Conservation (phyloP, 371 early-diverging fungal genomes). For the Rhizopus stolonifer region DNA sequence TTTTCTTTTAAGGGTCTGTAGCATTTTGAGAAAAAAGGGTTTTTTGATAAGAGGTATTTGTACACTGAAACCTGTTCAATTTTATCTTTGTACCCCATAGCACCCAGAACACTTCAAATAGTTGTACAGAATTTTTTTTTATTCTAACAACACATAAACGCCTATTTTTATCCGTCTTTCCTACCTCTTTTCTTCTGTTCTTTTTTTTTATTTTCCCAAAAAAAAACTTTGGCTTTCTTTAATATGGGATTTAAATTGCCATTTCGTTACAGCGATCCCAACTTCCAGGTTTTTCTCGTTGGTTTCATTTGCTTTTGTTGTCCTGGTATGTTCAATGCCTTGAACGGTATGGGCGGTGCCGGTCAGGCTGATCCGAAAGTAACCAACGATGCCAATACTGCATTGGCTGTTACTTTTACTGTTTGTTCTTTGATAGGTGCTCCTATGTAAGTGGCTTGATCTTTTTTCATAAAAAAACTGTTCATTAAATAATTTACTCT, state of each 20-base stretch:
- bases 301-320: constrained; percentile 77
- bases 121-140: too few species aligned
- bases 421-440: constrained; percentile 64
- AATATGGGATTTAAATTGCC: constrained; percentile 39
- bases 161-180: background rate
- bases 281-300: constrained; percentile 68
- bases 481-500: constrained; percentile 9
- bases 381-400: constrained; percentile 69
- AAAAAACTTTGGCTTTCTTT: too few species aligned
- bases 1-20: too few species aligned
- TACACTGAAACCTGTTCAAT: too few species aligned
- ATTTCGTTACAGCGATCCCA: constrained; percentile 49
- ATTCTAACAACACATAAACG: too few species aligned
- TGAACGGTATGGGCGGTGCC: constrained; percentile 64
- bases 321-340: constrained; percentile 88
- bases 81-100: too few species aligned
- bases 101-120: too few species aligned
- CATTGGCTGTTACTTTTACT: constrained; percentile 69
- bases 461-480: too few species aligned
- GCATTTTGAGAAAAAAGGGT: too few species aligned
- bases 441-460: constrained; percentile 58
- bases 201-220: background rate
- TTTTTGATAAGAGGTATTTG: too few species aligned
- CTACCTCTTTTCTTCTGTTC: background rate
- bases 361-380: constrained; percentile 61